Conservation (phyloP, 164 flowering plant species). For the Chloranthus sessilifolius region DNA sequence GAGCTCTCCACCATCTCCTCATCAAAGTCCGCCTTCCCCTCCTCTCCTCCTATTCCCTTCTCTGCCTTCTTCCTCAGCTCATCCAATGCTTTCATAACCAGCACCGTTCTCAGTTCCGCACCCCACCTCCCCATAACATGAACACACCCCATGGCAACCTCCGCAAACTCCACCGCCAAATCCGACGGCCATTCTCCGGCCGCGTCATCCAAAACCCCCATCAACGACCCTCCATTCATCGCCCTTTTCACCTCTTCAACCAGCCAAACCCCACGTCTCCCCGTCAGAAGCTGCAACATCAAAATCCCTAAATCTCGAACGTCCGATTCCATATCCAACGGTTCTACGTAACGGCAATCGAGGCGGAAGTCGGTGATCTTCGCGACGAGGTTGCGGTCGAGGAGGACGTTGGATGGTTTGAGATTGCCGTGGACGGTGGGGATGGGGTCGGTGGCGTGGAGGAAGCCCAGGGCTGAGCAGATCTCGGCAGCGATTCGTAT, state of each 20-base stretch:
- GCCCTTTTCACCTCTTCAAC: conserved; percentile 22
- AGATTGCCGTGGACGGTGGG: conserved; percentile 43
- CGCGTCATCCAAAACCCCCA: conserved; percentile 29
- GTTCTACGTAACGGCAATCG: conserved; percentile 8
- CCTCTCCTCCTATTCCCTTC: conserved; percentile 12
- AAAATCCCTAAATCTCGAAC: conserved; percentile 43
- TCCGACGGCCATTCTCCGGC: conserved; percentile 64
- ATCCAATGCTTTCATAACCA: conserved; percentile 26
- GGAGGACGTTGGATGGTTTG: conserved; percentile 44
- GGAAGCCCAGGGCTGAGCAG: conserved; percentile 41
- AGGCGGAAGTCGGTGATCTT: conserved; percentile 38
- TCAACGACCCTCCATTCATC: conserved; percentile 13
- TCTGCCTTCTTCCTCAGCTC: conserved; percentile 32
- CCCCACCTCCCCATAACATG: conserved; percentile 5
- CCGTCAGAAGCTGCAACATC: conserved; percentile 48
- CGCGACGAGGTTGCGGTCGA: conserved; percentile 44
- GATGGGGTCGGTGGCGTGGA: conserved; percentile 45
- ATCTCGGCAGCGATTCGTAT: conserved; percentile 50
- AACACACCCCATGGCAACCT: conserved; percentile 38
- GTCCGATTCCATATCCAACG: conserved; percentile 20
- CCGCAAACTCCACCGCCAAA: conserved; percentile 37
- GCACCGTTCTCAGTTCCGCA: conserved; percentile 11
- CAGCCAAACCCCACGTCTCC: conserved; percentile 36
- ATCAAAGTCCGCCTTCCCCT: conserved; percentile 7
- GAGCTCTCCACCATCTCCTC: background rate